Evolutionary conservation across 1,284 basidiomycete species (phyloP), one percentile per base, ranked within the genome.

Genomic region (Rhizoctonia solani): DNA sequence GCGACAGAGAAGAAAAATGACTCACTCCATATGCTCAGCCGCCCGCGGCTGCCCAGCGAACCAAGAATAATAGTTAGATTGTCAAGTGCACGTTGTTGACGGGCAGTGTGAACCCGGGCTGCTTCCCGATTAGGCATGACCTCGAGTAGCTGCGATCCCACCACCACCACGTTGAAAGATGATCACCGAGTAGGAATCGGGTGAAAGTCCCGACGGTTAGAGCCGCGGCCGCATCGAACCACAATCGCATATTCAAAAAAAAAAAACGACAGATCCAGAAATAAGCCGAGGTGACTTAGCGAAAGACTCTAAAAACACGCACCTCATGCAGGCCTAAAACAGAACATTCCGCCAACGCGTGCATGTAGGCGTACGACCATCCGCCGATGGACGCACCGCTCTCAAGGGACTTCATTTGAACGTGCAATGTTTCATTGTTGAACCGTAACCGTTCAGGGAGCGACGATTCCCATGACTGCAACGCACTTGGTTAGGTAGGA

Each of bases 341-440:
- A 71, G 83, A 84, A 66, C 86, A 86, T 41, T 87, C 85, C 71
- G 90, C 83, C 70, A 87, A 77, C 39, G 85, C 80, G 74, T 91
- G 89, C 80, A 90, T 87, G 73, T 81, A 81, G 71, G 83, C 87
- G 76, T 83, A 92, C 72, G 85, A 87, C 90, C 89, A 92, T 9
- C 88, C 87, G 54, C 88, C 86, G 19, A 81, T 83, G 71, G 88
- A 90, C 2, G 87, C 87, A 9, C 69, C 69, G 23, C 88, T 90
- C 73, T 89, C 88, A 72, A 90, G 87, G 82, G 90, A 88, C 8
- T 83, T 82, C 70, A 85, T 77, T 71, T 92, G 88, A n/a, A 85
- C 82, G 71, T 81, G 79, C 19, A 90, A 74, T 73, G 81, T 89
- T 71, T 87, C 83, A 58, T 86, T 83, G 34, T 81, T 85, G 73